Evolutionary conservation across 768 basidiomycete genomes (phyloP).

Genomic region (Mycena pura): DNA sequence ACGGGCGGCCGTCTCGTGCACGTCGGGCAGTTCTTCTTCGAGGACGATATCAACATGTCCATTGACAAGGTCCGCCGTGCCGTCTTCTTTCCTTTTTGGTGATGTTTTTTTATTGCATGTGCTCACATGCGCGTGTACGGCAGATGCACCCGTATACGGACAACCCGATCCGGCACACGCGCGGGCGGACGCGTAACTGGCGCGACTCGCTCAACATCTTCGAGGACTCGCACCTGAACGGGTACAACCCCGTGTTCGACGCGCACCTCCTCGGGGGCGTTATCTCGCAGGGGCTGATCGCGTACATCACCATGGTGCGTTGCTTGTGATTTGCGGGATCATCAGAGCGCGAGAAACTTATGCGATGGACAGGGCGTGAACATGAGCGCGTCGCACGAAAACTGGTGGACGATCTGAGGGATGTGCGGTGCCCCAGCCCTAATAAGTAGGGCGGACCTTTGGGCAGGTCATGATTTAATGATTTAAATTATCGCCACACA

Average conservation of each 20-base stretch:
- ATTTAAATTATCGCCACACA: too few relatives aligned
- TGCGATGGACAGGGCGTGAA: conserved; percentile 28
- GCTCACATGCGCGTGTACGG: too few relatives aligned
- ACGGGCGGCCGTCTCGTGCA: conserved; percentile 51
- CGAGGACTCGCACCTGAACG: conserved; percentile 55
- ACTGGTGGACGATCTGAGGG: conserved; percentile 31
- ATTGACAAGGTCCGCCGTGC: conserved; percentile 49
- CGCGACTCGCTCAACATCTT: conserved; percentile 62
- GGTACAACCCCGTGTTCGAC: conserved; percentile 60
- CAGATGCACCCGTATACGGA: conserved; percentile 59
- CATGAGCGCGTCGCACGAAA: conserved; percentile 28
- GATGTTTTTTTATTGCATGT: background rate
- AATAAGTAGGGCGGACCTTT: too few relatives aligned
- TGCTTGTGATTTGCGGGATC: background rate
- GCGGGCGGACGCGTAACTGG: conserved; percentile 59
- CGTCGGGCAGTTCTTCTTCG: conserved; percentile 64
- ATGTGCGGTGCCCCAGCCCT: too few relatives aligned
- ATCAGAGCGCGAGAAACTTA: background rate
- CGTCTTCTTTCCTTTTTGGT: background rate
- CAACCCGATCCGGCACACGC: conserved; percentile 54
- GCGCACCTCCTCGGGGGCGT: conserved; percentile 58
- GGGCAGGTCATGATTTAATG: too few relatives aligned
- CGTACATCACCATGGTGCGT: conserved; percentile 63
- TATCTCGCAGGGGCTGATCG: conserved; percentile 55
- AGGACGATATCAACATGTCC: conserved; percentile 55